These are phyloP conservation scores for Zychaea mexicana DNA, from an alignment of 371 early-diverging fungal species.

Conservation along the genomic window DNA sequence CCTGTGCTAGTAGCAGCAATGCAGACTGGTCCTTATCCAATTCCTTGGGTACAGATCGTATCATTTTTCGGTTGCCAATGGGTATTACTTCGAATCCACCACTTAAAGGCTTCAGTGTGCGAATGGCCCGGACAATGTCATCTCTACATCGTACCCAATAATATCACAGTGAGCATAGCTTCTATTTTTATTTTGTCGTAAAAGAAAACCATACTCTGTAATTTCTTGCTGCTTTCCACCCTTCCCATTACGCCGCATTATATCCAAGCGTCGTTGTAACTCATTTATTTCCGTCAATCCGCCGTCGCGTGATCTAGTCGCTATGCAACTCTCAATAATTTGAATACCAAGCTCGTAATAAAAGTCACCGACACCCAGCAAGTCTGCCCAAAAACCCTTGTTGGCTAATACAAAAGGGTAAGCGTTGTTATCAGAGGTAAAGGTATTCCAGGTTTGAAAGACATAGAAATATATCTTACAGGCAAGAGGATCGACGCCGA, in stretches of 20 bases:
- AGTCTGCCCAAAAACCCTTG: constrained; percentile 93
- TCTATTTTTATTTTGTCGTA: no score
- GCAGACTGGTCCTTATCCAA: constrained; percentile 80
- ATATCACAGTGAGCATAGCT: no score
- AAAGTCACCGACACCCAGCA: constrained; percentile 96
- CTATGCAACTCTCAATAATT: constrained; percentile 86
- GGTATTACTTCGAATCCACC: constrained; percentile 82
- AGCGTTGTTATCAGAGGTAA: neutral
- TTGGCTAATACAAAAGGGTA: constrained; percentile 58
- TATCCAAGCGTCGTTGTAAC: constrained; percentile 67
- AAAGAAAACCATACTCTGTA: constrained; percentile 47
- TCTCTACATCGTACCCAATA: no score
- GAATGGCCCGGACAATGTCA: constrained; percentile 87
- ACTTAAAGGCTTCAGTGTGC: constrained; percentile 82
- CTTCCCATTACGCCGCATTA: constrained; percentile 56
- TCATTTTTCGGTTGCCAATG: constrained; percentile 79
- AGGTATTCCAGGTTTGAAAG: neutral
- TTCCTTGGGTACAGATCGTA: constrained; percentile 90
- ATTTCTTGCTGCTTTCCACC: constrained; percentile 40
- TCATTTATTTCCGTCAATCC: constrained; percentile 88
- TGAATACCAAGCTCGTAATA: constrained; percentile 96
- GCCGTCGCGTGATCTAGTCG: constrained; percentile 83
- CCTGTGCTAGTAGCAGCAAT: constrained; percentile 74
- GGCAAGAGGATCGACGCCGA: constrained; percentile 95
- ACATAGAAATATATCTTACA: constrained; percentile 55